Conservation (phyloP, 345 rosid species). For the Eucalyptus polyanthemos region DNA sequence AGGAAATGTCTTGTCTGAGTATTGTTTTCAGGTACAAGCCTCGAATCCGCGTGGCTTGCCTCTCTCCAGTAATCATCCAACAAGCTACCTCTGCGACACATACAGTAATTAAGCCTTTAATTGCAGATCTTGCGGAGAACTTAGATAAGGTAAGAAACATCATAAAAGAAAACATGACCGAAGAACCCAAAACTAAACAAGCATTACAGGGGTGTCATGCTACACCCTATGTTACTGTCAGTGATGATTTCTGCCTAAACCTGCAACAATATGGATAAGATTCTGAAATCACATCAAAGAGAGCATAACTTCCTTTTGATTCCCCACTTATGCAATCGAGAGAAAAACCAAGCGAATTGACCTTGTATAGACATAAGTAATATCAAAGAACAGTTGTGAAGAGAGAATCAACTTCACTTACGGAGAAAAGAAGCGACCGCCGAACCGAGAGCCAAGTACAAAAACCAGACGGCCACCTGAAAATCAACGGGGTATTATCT, state of each 20-base stretch:
- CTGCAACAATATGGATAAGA: background rate
- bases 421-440: slow-evolving; percentile 52
- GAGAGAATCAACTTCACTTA: slow-evolving; percentile 12
- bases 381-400: background rate
- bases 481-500: background rate
- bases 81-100: slow-evolving; percentile 58
- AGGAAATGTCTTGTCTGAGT: slow-evolving; percentile 72
- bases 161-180: too few relatives aligned
- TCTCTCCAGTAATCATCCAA: slow-evolving; percentile 90
- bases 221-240: background rate
- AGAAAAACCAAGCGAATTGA: background rate
- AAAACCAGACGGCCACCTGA: slow-evolving; percentile 42
- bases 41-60: slow-evolving; percentile 66
- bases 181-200: background rate
- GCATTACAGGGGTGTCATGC: background rate
- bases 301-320: background rate
- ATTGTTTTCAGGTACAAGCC: slow-evolving; percentile 68
- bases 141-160: background rate
- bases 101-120: background rate
- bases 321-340: background rate
- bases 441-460: slow-evolving; percentile 51
- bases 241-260: background rate
- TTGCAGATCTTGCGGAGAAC: background rate
- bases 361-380: background rate
- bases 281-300: background rate